Percentiles rank a stretch among this genome's conserved stretches.
phyloP scores from a whole-genome alignment of 2,329 filamentous ascomycete genomes.

The Aspergillus amoenus region DNA sequence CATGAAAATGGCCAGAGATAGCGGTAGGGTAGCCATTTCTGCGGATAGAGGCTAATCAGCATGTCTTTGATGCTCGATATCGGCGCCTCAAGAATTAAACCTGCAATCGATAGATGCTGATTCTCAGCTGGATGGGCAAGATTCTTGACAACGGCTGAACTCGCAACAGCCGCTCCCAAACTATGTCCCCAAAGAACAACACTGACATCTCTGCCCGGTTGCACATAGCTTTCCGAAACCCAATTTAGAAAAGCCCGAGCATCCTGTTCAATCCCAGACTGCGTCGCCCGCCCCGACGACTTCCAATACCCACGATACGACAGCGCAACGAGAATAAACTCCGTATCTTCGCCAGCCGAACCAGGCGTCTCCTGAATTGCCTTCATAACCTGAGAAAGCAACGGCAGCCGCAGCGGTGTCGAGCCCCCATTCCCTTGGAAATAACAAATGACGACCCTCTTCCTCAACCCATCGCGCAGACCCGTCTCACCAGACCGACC shows the following conservation, averaged over 20 bases:
- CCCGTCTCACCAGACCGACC: neutral
- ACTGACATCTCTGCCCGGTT: conserved; percentile 20
- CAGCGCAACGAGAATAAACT: conserved; percentile 47
- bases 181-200: conserved; percentile 75
- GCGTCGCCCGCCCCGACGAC: conserved; percentile 68
- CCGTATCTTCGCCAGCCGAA: neutral
- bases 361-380: conserved; percentile 11
- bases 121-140: conserved; percentile 20
- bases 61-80: conserved; percentile 70
- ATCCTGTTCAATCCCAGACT: conserved; percentile 69
- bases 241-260: conserved; percentile 64
- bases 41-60: conserved; percentile 71
- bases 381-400: conserved; percentile 48
- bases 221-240: conserved; percentile 49
- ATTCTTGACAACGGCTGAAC: conserved; percentile 55
- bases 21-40: conserved; percentile 76
- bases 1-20: conserved; percentile 73
- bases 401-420: conserved; percentile 33
- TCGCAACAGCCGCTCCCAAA: conserved; percentile 71
- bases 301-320: conserved; percentile 76
- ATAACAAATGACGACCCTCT: conserved; percentile 30
- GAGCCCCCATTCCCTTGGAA: conserved; percentile 37
- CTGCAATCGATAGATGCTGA: conserved; percentile 27
- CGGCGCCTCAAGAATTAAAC: conserved; percentile 71
- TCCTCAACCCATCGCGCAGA: neutral